Evolutionary conservation across 2,329 filamentous ascomycete genomes (phyloP), one percentile per base, ranked within the genome.

Genomic region (Beauveria medogensis): DNA sequence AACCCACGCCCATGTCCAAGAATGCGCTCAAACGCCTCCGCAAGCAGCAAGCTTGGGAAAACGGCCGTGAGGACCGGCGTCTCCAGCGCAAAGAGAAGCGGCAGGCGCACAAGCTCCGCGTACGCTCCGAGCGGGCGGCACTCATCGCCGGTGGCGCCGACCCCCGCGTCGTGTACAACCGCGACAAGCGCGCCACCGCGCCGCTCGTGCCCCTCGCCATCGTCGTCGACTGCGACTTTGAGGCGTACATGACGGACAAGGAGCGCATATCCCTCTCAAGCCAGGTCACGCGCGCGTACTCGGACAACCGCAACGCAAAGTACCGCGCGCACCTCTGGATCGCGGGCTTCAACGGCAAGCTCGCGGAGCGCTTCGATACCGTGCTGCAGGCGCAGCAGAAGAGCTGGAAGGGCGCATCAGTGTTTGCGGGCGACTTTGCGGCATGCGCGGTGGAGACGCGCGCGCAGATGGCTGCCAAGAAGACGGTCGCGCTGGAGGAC

Each of bases 201-300:
- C 82, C 79, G 54, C 82, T 85, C 60, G 81, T 95, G 0, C 92
- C 92, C 2, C 77, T 97, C 24, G 84, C 90, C 0, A 78, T 99
- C 65, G 80, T 99, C 62, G 78, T 99, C 64, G 94, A 99, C 76
- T 97, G 93, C 75, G 86, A 90, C 66, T 99, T 95, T 71, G 92
- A 99, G 72, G 80, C 89, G 47, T 83, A 92, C 69, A 99, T 99
- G 94, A 81, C 81, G 55, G 89, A 93, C 43, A 88, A 89, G 67
- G 94, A 99, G 75, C 79, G 90, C 34, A 86, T 92, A 60, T 96
- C 91, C 5, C 81, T 99, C 14, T 84, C 85, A 1, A 84, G 86
- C 61, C 94, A 99, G 73, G 80, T 99, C 64, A 96, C 91, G 9
- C 81, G 94, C 61, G 89, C 84, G 62, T 99, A 99, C 74, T 91